Percentiles rank a stretch among this genome's conserved stretches.
Conservation (phyloP, 768 basidiomycete species). For the Suillus sp. region DNA sequence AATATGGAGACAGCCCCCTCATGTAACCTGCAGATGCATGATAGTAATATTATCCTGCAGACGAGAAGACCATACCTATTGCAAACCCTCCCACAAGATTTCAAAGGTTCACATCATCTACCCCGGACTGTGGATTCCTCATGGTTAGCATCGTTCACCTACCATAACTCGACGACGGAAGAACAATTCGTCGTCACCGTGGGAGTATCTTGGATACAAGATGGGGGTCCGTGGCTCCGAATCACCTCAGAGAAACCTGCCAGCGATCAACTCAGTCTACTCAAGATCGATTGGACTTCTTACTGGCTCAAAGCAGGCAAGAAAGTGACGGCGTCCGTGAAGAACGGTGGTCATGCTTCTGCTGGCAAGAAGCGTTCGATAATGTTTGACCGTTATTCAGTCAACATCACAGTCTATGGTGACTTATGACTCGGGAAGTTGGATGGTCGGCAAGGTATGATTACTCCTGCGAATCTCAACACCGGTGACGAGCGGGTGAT, state of each 20-base stretch:
- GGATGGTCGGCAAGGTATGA: background rate
- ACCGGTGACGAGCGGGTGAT: background rate
- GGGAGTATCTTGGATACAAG: background rate
- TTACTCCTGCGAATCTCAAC: background rate
- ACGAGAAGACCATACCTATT: background rate
- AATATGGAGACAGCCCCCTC: background rate
- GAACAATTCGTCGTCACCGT: background rate
- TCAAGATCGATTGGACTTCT: constrained; percentile 8
- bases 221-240: constrained; percentile 5
- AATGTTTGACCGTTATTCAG: constrained; percentile 1
- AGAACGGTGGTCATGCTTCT: constrained; percentile 4
- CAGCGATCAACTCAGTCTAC: background rate
- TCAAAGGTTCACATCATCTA: background rate
- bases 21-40: background rate
- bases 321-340: constrained; percentile 5
- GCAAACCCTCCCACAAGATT: background rate
- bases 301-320: background rate
- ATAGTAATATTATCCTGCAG: background rate
- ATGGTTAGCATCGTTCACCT: constrained; percentile 6
- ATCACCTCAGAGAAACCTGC: background rate
- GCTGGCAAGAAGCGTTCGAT: background rate
- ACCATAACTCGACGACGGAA: background rate
- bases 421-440: background rate
- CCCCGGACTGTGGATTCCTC: background rate
- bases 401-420: constrained; percentile 5